These are phyloP conservation scores for Chaetomiaceae sp. DNA, from an alignment of 2,329 filamentous ascomycete species.

Conservation along the genomic window DNA sequence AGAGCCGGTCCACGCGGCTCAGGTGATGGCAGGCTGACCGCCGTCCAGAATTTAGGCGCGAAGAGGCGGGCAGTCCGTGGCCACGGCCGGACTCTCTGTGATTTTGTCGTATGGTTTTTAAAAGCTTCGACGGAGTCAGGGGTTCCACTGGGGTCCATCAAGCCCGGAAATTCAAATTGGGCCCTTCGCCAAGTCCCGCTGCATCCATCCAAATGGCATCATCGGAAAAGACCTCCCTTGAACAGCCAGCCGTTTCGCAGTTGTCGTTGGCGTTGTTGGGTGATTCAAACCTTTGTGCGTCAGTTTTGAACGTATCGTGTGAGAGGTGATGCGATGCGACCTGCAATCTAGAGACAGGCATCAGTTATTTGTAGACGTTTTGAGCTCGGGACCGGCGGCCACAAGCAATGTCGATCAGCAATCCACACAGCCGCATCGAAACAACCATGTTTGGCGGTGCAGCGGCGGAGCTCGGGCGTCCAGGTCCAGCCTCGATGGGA, in stretches of 20 bases:
- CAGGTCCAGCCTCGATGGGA: no score
- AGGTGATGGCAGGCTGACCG: neutral
- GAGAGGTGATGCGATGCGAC: no score
- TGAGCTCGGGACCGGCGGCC: neutral
- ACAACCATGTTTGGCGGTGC: neutral
- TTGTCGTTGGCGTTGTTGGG: no score
- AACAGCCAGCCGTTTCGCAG: no score
- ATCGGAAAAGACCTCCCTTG: no score
- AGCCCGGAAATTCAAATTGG: constrained; percentile 5
- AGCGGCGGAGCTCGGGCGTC: neutral
- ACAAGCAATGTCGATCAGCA: neutral
- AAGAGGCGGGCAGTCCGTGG: constrained; percentile 10
- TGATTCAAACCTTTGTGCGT: no score
- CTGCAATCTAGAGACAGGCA: no score
- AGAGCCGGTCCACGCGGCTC: no score
- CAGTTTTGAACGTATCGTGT: no score
- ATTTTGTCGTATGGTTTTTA: constrained; percentile 13
- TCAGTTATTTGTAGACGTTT: no score
- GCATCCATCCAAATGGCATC: neutral
- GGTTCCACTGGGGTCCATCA: constrained; percentile 8
- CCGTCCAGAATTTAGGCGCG: neutral
- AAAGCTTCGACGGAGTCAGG: neutral
- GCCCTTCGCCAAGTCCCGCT: neutral
- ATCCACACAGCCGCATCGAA: neutral
- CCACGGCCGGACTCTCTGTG: constrained; percentile 9